phyloP scores from a whole-genome alignment of 2,329 filamentous ascomycete species.

The Hypoxylon sp. region DNA sequence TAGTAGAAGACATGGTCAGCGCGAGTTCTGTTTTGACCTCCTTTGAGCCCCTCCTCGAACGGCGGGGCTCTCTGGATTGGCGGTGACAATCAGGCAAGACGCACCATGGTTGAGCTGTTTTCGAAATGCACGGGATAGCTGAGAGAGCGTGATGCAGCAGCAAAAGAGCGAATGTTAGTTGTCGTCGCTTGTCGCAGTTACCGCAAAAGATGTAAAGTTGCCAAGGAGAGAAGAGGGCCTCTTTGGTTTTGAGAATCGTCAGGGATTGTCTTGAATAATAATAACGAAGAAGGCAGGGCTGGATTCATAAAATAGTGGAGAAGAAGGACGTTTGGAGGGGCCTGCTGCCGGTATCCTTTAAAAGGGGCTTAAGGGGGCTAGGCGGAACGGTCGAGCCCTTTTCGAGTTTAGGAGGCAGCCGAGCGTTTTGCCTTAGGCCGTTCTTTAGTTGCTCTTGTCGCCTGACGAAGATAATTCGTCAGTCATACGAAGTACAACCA shows the following conservation, averaged over 20 bases:
- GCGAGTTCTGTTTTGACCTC: slow-evolving; percentile 34
- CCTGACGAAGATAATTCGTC: slow-evolving; percentile 23
- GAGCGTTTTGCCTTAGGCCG: slow-evolving; percentile 17
- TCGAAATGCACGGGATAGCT: slow-evolving; percentile 16
- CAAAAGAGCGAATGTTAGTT: slow-evolving; percentile 31
- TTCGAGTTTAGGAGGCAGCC: slow-evolving; percentile 16
- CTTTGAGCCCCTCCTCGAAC: slow-evolving; percentile 42
- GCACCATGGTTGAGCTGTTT: slow-evolving; percentile 41
- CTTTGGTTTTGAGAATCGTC: slow-evolving; percentile 37
- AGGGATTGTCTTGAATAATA: slow-evolving; percentile 34
- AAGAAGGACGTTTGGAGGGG: slow-evolving; percentile 31
- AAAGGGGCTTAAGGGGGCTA: slow-evolving; percentile 8
- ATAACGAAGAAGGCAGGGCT: slow-evolving; percentile 42
- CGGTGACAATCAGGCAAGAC: slow-evolving; percentile 33
- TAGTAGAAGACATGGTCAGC: slow-evolving; percentile 43
- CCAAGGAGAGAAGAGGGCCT: slow-evolving; percentile 38
- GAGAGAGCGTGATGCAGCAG: slow-evolving; percentile 17
- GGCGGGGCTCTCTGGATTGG: slow-evolving; percentile 43
- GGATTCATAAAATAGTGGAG: slow-evolving; percentile 41
- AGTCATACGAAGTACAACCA: slow-evolving; percentile 20
- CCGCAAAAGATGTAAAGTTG: slow-evolving; percentile 30
- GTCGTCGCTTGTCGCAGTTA: slow-evolving; percentile 27
- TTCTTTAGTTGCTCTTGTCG: slow-evolving; percentile 16
- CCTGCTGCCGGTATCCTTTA: slow-evolving; percentile 5
- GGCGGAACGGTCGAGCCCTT: slow-evolving; percentile 1